phyloP scores from a whole-genome alignment of 1,284 basidiomycete genomes.

The Boletus semigastroideus region DNA sequence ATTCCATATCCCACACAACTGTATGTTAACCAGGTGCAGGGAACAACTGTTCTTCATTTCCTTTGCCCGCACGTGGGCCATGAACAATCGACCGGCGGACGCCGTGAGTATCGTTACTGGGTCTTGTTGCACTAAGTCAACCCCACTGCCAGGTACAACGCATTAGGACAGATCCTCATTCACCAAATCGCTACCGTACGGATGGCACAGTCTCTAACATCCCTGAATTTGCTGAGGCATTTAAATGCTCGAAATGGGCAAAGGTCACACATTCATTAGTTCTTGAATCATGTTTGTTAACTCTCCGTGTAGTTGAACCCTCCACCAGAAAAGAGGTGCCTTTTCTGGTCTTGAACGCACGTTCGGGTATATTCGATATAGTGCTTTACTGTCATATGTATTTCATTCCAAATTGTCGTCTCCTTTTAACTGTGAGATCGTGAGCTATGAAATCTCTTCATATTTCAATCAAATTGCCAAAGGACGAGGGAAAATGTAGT shows the following conservation, averaged over 20 bases:
- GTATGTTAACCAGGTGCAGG: constrained; percentile 37
- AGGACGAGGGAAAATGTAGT: too few species aligned
- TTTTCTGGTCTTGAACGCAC: constrained; percentile 55
- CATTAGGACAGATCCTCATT: constrained; percentile 87
- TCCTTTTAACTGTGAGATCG: background rate
- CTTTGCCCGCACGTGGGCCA: constrained; percentile 78
- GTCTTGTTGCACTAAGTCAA: constrained; percentile 16
- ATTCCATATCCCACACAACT: background rate
- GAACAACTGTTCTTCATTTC: constrained; percentile 93
- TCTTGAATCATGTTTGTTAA: constrained; percentile 10
- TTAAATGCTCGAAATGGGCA: constrained; percentile 68
- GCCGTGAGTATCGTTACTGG: constrained; percentile 44
- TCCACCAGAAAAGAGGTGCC: constrained; percentile 61
- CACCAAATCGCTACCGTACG: constrained; percentile 75
- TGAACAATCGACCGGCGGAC: constrained; percentile 72
- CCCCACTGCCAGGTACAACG: constrained; percentile 57
- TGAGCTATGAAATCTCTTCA: background rate
- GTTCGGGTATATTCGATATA: constrained; percentile 6
- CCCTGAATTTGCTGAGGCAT: constrained; percentile 76
- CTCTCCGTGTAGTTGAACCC: constrained; percentile 54
- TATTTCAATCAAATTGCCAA: background rate
- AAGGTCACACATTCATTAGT: constrained; percentile 45
- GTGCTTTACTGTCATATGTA: constrained; percentile 19
- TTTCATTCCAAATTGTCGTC: constrained; percentile 10
- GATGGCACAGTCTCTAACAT: constrained; percentile 82